These are phyloP conservation scores for Kodamaea arcana DNA, from an alignment of 1,139 yeast genomes.

Conservation along the genomic window DNA sequence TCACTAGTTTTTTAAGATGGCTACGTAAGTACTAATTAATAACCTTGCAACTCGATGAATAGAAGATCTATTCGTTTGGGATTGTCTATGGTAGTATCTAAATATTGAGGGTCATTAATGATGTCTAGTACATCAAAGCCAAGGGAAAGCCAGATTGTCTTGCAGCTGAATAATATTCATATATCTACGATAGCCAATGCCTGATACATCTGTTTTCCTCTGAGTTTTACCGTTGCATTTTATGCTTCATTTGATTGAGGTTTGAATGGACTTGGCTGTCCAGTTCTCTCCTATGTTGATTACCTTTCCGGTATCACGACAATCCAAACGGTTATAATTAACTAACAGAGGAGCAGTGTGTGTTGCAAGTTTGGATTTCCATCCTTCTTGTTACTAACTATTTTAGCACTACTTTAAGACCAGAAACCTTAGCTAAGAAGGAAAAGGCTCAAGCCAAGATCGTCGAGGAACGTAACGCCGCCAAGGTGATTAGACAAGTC, in stretches of 20 bases:
- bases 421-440: slow-evolving; percentile 97
- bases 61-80: background rate
- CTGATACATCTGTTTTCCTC: slow-evolving; percentile 50
- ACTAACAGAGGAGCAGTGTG: slow-evolving; percentile 2
- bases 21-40: slow-evolving; percentile 15
- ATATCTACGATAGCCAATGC: slow-evolving; percentile 39
- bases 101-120: slow-evolving; percentile 7
- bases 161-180: slow-evolving; percentile 33
- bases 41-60: background rate
- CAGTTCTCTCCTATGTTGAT: slow-evolving; percentile 35
- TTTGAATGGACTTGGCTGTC: slow-evolving; percentile 44
- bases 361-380: background rate
- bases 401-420: slow-evolving; percentile 47
- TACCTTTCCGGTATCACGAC: slow-evolving; percentile 21
- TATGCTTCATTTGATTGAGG: slow-evolving; percentile 20
- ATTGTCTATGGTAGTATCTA: slow-evolving; percentile 7
- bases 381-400: slow-evolving; percentile 29
- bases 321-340: slow-evolving; percentile 5
- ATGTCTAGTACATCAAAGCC: slow-evolving; percentile 17
- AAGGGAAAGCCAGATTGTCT: slow-evolving; percentile 46
- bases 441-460: slow-evolving; percentile 86
- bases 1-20: slow-evolving; percentile 12
- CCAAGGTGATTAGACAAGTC: slow-evolving; percentile 79
- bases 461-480: slow-evolving; percentile 84
- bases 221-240: slow-evolving; percentile 21